A percentile compares a stretch with the other conserved stretches of the same genome.
phyloP scores from a whole-genome alignment of 192 early-diverging fungal species.

The Entomortierella chlamydospora region DNA sequence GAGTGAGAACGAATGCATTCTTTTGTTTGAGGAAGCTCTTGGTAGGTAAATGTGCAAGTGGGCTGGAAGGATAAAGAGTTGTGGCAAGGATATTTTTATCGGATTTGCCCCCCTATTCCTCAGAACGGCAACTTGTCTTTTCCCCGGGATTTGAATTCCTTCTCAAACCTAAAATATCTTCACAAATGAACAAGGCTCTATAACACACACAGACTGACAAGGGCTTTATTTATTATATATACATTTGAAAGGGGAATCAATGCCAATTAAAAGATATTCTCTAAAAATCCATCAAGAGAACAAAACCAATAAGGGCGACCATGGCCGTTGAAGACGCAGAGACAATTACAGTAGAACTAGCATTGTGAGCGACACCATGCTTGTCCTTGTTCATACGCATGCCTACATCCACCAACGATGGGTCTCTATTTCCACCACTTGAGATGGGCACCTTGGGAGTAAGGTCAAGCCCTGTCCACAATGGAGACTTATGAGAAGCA shows the following conservation, averaged over 20 bases:
- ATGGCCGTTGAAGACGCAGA: slow-evolving; percentile 2
- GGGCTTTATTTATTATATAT: too few species aligned
- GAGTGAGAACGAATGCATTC: slow-evolving; percentile 33
- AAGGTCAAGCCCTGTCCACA: background rate
- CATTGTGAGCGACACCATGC: background rate
- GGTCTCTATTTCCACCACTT: background rate
- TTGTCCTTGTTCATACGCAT: background rate
- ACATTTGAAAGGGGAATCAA: too few species aligned
- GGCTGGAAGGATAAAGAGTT: background rate
- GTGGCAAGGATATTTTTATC: too few species aligned
- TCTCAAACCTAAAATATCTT: too few species aligned
- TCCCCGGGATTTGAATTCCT: too few species aligned
- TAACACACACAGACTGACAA: too few species aligned
- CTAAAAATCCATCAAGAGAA: slow-evolving; percentile 5
- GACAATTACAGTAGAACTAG: background rate
- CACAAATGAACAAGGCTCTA: too few species aligned
- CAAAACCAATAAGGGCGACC: background rate
- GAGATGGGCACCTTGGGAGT: background rate
- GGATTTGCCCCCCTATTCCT: too few species aligned
- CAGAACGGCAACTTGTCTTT: too few species aligned
- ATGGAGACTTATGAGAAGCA: background rate
- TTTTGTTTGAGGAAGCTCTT: too few species aligned
- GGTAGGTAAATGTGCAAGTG: background rate
- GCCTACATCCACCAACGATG: background rate
- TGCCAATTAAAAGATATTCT: too few species aligned